Percentiles rank a stretch among this genome's conserved stretches.
These are phyloP conservation scores for Trichoderma asperelloides DNA, from an alignment of 495 filamentous ascomycete species.

Conservation along the genomic window DNA sequence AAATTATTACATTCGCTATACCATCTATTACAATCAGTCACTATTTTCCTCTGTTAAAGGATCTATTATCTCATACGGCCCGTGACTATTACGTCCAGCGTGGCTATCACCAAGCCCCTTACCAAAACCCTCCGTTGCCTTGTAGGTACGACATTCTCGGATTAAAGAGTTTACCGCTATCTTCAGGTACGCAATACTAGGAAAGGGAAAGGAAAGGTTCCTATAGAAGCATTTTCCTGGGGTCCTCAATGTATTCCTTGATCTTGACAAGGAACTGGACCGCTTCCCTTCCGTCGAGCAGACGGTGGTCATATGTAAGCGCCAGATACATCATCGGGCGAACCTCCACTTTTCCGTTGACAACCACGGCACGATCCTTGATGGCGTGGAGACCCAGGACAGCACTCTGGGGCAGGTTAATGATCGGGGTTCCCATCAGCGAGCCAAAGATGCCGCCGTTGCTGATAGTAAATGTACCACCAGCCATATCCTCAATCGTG, in stretches of 20 bases:
- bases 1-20: too few species aligned
- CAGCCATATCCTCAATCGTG: conserved; percentile 99
- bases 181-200: background rate
- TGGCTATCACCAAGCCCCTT: too few species aligned
- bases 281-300: conserved; percentile 91
- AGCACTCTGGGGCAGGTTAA: conserved; percentile 93
- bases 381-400: conserved; percentile 97
- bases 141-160: background rate
- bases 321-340: conserved; percentile 99
- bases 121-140: too few species aligned
- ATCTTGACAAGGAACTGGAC: conserved; percentile 97
- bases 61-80: too few species aligned
- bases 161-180: background rate
- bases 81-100: too few species aligned
- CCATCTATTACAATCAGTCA: too few species aligned
- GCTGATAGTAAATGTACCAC: conserved; percentile 97
- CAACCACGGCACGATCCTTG: conserved; percentile 82
- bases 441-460: conserved; percentile 61
- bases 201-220: background rate
- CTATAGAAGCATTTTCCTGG: conserved; percentile 75
- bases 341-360: conserved; percentile 89
- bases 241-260: conserved; percentile 98
- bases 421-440: conserved; percentile 95
- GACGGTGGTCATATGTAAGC: conserved; percentile 92
- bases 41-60: too few species aligned